Percentiles rank a stretch among this genome's conserved stretches.
phyloP scores from a whole-genome alignment of 345 rosid genomes.

The Angophora floribunda region DNA sequence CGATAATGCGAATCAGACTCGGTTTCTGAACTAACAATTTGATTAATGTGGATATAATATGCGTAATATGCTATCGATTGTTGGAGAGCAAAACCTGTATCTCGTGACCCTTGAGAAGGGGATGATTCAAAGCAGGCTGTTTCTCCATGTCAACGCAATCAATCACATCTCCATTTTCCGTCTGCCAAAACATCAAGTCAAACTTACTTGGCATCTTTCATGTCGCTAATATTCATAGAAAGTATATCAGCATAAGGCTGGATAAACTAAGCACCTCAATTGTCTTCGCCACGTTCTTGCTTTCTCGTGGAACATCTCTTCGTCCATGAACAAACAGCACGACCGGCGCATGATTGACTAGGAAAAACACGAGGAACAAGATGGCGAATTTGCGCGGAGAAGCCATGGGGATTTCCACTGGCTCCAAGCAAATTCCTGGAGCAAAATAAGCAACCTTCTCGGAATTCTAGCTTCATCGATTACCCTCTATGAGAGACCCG shows the following conservation, averaged over 20 bases:
- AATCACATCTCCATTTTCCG: not conserved
- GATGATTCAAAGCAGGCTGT: not conserved
- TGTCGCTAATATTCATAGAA: not conserved
- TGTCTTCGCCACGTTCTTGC: accelerated
- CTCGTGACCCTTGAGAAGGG: not conserved
- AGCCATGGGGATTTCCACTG: not conserved
- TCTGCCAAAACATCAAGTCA: not conserved
- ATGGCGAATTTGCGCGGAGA: not conserved
- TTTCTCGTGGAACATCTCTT: not conserved
- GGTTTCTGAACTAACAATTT: not conserved
- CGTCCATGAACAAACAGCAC: accelerated
- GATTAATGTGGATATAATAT: not conserved
- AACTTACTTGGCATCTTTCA: not conserved
- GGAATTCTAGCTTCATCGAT: not conserved
- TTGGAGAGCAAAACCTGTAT: not conserved
- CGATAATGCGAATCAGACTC: not conserved
- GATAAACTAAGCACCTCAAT: not conserved
- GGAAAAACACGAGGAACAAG: not conserved
- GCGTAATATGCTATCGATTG: not conserved
- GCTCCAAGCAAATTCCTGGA: not conserved
- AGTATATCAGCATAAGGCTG: not conserved
- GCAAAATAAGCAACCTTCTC: not conserved
- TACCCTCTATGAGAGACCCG: not conserved
- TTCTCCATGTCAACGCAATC: not conserved
- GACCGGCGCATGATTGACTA: accelerated